Percentiles rank a stretch among this genome's conserved stretches.
phyloP scores from a whole-genome alignment of 495 filamentous ascomycete genomes.

The Tuber brumale region DNA sequence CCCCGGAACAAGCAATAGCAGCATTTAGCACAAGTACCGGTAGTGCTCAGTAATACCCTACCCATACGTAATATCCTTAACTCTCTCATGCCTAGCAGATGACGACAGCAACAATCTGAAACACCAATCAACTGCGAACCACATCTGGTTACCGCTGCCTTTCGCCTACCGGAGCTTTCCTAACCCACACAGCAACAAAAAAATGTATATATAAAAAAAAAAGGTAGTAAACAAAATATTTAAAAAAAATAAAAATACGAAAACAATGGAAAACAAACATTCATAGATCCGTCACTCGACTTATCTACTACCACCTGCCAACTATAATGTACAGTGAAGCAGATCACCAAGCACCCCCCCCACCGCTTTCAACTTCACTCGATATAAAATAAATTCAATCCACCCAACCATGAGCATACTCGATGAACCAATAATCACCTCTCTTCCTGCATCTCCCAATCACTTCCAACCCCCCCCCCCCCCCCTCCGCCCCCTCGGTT shows the following conservation, averaged over 20 bases:
- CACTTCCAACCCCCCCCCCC: neutral
- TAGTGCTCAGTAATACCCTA: neutral
- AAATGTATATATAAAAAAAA: constrained; percentile 10
- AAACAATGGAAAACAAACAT: neutral
- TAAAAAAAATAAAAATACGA: constrained; percentile 6
- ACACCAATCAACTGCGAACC: constrained; percentile 17
- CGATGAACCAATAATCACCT: neutral
- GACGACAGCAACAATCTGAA: constrained; percentile 36
- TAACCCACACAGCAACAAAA: neutral
- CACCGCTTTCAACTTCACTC: constrained; percentile 16
- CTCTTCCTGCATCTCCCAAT: neutral
- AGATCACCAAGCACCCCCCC: constrained; percentile 7
- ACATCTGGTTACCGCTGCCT: neutral
- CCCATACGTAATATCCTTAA: neutral
- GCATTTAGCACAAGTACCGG: constrained; percentile 7
- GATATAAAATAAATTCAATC: neutral
- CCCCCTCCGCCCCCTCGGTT: neutral
- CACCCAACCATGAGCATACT: neutral
- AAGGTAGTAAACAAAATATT: constrained; percentile 7
- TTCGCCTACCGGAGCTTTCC: neutral
- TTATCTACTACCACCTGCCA: constrained; percentile 11
- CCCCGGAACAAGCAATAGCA: neutral
- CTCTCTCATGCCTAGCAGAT: constrained; percentile 12
- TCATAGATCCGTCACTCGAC: constrained; percentile 23
- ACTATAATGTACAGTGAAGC: neutral